A percentile compares a stretch with the other conserved stretches of the same genome.
Conservation (phyloP, 331 rosid genomes). For the Pyrus hybrid region DNA sequence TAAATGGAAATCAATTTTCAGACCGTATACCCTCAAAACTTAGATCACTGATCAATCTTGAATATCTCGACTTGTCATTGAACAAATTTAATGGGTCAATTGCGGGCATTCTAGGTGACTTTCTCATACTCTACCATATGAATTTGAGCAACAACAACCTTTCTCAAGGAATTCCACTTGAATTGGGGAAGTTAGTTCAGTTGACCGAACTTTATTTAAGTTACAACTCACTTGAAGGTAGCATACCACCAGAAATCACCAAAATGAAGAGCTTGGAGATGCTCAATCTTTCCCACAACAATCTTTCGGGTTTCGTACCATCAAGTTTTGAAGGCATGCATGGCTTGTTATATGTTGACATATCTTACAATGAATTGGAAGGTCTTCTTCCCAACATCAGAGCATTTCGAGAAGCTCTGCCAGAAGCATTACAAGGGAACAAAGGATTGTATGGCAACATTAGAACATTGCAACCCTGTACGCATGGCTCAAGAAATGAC, state of each 20-base stretch:
- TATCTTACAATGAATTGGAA: constrained; percentile 23
- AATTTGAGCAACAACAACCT: constrained; percentile 28
- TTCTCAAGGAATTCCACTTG: constrained; percentile 8
- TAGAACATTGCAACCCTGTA: constrained; percentile 13
- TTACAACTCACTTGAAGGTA: neutral
- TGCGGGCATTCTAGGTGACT: neutral
- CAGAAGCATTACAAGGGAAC: constrained; percentile 11
- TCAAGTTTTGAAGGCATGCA: neutral
- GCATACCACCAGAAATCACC: constrained; percentile 17
- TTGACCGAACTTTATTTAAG: constrained; percentile 7
- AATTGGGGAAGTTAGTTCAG: constrained; percentile 4
- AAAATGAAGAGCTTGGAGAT: neutral
- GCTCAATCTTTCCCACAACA: constrained; percentile 20
- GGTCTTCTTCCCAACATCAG: constrained; percentile 16
- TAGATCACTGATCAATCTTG: neutral
- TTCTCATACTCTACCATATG: constrained; percentile 2
- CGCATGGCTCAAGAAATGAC: neutral
- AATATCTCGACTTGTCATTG: neutral
- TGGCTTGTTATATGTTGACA: neutral
- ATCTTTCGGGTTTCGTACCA: neutral
- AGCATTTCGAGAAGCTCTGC: neutral
- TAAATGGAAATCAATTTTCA: neutral
- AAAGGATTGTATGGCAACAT: constrained; percentile 8
- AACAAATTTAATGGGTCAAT: neutral
- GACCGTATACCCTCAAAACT: constrained; percentile 10